These are phyloP conservation scores for Zymoseptoria crescenta DNA, from an alignment of 2,329 filamentous ascomycete genomes.

Conservation along the genomic window DNA sequence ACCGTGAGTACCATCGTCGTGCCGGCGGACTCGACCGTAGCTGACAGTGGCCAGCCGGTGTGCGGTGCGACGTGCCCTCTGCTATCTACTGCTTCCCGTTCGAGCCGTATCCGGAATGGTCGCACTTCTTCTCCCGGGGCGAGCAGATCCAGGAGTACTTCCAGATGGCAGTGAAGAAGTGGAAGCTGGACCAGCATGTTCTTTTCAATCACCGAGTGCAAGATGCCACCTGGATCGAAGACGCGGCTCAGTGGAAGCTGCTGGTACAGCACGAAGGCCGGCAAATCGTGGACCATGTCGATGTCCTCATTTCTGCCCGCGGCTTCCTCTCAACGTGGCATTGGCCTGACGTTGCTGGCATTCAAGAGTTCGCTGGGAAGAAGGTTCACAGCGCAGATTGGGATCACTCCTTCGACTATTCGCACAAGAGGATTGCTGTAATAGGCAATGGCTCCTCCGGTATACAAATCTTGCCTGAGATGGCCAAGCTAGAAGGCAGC, in stretches of 20 bases:
- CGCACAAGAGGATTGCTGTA: slow-evolving; percentile 25
- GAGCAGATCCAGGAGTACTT: slow-evolving; percentile 39
- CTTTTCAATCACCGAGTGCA: slow-evolving; percentile 33
- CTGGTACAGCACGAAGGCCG: slow-evolving; percentile 21
- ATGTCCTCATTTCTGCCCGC: slow-evolving; percentile 31
- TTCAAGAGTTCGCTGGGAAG: slow-evolving; percentile 30
- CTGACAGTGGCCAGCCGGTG: slow-evolving; percentile 6
- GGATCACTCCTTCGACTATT: slow-evolving; percentile 25
- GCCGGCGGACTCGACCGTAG: neutral
- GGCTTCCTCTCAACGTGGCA: slow-evolving; percentile 22
- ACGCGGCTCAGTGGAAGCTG: slow-evolving; percentile 31
- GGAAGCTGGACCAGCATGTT: slow-evolving; percentile 33
- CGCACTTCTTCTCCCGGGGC: slow-evolving; percentile 32
- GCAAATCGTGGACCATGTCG: slow-evolving; percentile 25
- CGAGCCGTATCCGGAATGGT: slow-evolving; percentile 23
- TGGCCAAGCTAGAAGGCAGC: slow-evolving; percentile 27
- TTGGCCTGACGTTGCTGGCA: slow-evolving; percentile 32
- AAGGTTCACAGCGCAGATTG: slow-evolving; percentile 31
- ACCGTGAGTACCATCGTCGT: slow-evolving; percentile 14
- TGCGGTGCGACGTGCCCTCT: slow-evolving; percentile 14
- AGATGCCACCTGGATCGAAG: slow-evolving; percentile 34
- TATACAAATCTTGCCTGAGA: slow-evolving; percentile 34
- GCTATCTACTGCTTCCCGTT: slow-evolving; percentile 30
- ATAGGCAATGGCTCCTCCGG: slow-evolving; percentile 31
- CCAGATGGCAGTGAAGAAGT: slow-evolving; percentile 33